Conservation (phyloP, 2,329 filamentous ascomycete genomes). For the Herpomyces periplanetae region DNA sequence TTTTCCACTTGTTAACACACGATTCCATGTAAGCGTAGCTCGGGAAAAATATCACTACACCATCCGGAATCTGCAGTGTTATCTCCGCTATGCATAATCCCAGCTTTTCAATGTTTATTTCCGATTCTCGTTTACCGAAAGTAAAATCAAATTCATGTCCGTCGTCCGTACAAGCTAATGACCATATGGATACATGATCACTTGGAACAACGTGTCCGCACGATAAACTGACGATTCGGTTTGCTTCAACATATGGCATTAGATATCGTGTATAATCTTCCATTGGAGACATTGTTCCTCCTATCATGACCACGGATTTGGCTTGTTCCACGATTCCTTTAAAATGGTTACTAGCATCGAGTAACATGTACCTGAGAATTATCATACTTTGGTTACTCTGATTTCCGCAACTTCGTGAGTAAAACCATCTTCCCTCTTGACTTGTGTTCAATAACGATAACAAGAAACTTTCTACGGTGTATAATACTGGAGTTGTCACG, state of each 20-base stretch:
- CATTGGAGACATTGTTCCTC: slow-evolving; percentile 92
- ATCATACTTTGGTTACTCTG: slow-evolving; percentile 9
- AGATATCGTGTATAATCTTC: slow-evolving; percentile 54
- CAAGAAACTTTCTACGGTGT: slow-evolving; percentile 26
- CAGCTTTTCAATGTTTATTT: slow-evolving; percentile 21
- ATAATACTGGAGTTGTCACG: slow-evolving; percentile 14
- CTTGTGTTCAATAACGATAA: slow-evolving; percentile 54
- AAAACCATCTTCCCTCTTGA: slow-evolving; percentile 16
- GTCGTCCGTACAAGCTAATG: slow-evolving; percentile 14
- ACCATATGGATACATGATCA: slow-evolving; percentile 38
- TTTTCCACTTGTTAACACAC: slow-evolving; percentile 13
- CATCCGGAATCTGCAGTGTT: slow-evolving; percentile 37
- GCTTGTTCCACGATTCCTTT: slow-evolving; percentile 49
- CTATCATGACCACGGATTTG: slow-evolving; percentile 52
- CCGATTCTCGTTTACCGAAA: slow-evolving; percentile 31
- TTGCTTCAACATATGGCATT: slow-evolving; percentile 26
- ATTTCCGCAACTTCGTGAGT: slow-evolving; percentile 5
- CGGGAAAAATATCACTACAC: slow-evolving; percentile 74
- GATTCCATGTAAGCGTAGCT: slow-evolving; percentile 64
- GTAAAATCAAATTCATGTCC: slow-evolving; percentile 39
- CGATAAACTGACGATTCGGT: slow-evolving; percentile 35
- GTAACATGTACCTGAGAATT: slow-evolving; percentile 38
- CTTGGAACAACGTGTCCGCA: slow-evolving; percentile 76
- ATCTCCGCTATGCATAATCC: slow-evolving; percentile 31
- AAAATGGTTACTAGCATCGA: slow-evolving; percentile 73